Evolutionary conservation across 2,329 filamentous ascomycete genomes (phyloP).

Genomic region (Hymenotorrendiella dingleyae): DNA sequence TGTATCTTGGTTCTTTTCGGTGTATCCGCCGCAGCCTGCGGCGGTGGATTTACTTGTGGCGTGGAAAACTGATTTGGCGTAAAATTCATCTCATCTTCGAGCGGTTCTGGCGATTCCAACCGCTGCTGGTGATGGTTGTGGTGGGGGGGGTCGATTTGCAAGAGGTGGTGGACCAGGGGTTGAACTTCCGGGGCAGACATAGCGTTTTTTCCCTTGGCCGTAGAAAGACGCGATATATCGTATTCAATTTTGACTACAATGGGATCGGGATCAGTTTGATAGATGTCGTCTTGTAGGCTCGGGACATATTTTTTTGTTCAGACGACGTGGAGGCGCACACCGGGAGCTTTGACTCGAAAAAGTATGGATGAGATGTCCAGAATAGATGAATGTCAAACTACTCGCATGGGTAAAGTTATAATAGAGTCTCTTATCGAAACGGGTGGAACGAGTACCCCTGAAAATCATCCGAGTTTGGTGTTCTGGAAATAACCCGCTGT

Average conservation of each 20-base stretch:
- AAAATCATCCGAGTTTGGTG: too few species aligned
- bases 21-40: constrained; percentile 8
- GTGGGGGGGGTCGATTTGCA: constrained; percentile 20
- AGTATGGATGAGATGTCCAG: constrained; percentile 1
- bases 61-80: constrained; percentile 2
- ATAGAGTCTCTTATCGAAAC: constrained; percentile 11
- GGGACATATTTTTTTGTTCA: constrained; percentile 17
- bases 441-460: background rate
- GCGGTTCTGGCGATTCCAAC: constrained; percentile 25
- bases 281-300: constrained; percentile 15
- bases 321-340: too few species aligned
- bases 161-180: constrained; percentile 14
- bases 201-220: constrained; percentile 19
- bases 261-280: constrained; percentile 21
- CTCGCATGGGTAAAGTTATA: constrained; percentile 13
- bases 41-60: constrained; percentile 4
- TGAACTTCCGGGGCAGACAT: constrained; percentile 14
- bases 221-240: constrained; percentile 15
- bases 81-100: constrained; percentile 14
- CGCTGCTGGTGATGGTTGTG: constrained; percentile 20
- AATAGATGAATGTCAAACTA: constrained; percentile 9
- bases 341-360: constrained; percentile 2
- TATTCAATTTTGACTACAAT: constrained; percentile 25
- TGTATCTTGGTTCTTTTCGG: constrained; percentile 10
- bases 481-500: too few species aligned